Evolutionary conservation across 257 asterid genomes (phyloP), one percentile per base, ranked within the genome.

Genomic region (Parsonsia alboflavescens): DNA sequence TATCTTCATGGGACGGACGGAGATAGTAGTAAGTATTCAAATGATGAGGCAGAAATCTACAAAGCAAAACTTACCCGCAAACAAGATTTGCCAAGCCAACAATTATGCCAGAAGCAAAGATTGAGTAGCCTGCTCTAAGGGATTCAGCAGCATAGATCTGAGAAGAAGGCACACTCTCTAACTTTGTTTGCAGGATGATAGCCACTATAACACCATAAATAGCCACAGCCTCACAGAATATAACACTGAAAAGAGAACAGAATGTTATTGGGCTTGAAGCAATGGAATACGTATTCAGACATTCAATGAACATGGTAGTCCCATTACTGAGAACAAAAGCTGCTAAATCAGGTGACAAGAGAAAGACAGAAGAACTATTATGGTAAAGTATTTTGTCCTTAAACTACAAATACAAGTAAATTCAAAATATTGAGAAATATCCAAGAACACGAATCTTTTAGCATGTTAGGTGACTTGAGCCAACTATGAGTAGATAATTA

Each of bases 191-290:
- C 80, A 95, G 99, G 84, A 95, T 95, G 83, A 95, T 95, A 10
- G 99, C 99, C 86, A 92, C 99, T 41, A 92, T 94, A 77, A 94
- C 99, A 75, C 99, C 99, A 83, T 94, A 94, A 75, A 94, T 94
- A 50, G 99, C 99, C 26, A 94, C 99, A 49, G 99, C 99, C 88
- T 94, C 99, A 75, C 99, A 94, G 82, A 94, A 92, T 54, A 94
- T 94, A 36, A 94, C 97, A 83, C 99, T 94, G 92, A 72, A 76
- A 73, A 74, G 71, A 77, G 8, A 70, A 69, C 7, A 8, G 17
- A 41, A 73, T 33, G 45, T 12, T 6, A 58, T 64, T 62, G 53
- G 67, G 70, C 53, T 41, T 72, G 62, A 63, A 63, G 59, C 73
- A 45, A 41, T 54, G 19, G 64, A 28, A 28, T 19, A 15, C 49